Base-by-base conservation (phyloP, 2,329 filamentous ascomycete genomes). In the Colletotrichum chrysophilum region DNA sequence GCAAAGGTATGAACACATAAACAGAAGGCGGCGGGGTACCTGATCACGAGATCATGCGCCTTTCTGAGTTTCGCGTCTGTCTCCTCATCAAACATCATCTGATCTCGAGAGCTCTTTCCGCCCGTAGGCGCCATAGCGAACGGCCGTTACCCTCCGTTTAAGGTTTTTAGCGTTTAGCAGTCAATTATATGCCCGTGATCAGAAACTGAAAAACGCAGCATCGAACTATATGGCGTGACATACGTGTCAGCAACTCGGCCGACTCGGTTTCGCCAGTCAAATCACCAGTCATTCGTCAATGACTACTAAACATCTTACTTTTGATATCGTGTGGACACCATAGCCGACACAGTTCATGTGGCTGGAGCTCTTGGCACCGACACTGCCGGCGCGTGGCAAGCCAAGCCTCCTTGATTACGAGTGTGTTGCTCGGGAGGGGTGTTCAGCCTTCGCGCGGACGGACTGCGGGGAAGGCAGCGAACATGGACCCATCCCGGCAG, bases 61-160 rank as follows among this genome's bases (percentile, higher is more conserved):
- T 34, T 52, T 30, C 38, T 65, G 52, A 64, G 70, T 76, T 76
- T 76, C 74, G 74, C 70, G 34, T 60, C 70, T 52, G 74, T 69
- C 58, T 76, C 74, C 48, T 74, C 64, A 69, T 76, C 70, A 76
- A 74, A 76, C 74, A 76, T 74, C 64, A 58, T 76, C 74, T 74
- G 74, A 76, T 76, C 64, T 69, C 24, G 48, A 60, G 43, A 18
- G 16, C 52, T 52, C 16, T 43, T 62, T 73, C 70, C 30, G 36
- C 38, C 24, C 64, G 34, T 64, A 68, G 64, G 62, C 64, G 73
- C 70, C 70, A 65, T 36, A 38, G 65, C 70, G 48, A 75, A 24
- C 38, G 58, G 36, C 64, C 52, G 28, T 28, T 55, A 52, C 26
- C 56, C 13, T 48, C 43, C 48, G 36, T 62, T 76, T 73, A 65